Percentiles rank a stretch among this genome's conserved stretches.
Evolutionary conservation across 2,329 filamentous ascomycete genomes (phyloP).

Genomic region (Cryphonectria carpinicola): DNA sequence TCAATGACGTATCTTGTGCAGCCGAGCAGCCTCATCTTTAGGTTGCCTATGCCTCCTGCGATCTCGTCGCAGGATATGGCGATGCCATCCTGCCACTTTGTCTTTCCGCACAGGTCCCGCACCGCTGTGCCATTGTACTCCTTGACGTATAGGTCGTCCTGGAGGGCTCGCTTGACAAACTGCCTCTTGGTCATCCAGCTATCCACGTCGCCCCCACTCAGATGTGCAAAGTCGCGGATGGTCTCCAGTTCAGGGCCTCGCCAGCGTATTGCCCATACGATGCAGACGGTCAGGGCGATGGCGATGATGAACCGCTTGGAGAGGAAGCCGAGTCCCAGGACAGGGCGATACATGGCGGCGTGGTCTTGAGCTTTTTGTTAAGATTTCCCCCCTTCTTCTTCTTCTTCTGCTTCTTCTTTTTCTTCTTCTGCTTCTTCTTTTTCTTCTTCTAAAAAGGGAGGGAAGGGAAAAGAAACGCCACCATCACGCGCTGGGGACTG

Average conservation of each 20-base stretch:
- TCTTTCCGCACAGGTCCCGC: conserved; percentile 21
- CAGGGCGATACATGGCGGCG: conserved; percentile 12
- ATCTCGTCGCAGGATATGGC: conserved; percentile 23
- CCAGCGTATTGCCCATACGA: neutral
- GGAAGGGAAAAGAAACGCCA: neutral
- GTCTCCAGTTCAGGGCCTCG: conserved; percentile 5
- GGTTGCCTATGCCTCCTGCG: conserved; percentile 27
- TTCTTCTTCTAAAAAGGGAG: neutral
- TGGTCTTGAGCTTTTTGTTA: neutral
- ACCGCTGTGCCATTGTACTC: conserved; percentile 20
- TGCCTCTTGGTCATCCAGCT: conserved; percentile 20
- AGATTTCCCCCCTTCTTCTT: neutral
- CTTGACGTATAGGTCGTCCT: conserved; percentile 23
- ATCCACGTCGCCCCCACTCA: neutral
- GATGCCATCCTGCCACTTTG: conserved; percentile 25
- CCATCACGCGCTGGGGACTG: neutral
- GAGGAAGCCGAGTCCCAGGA: conserved; percentile 3
- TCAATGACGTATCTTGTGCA: conserved; percentile 25
- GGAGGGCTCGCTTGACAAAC: conserved; percentile 17
- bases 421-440: neutral
- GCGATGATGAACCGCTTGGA: neutral
- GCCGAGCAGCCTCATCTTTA: conserved; percentile 25
- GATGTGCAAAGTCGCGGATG: conserved; percentile 3
- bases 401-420: neutral
- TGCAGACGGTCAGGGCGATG: conserved; percentile 8